Evolutionary conservation across 805 yeast genomes (phyloP).

Genomic region (Ogataea ganodermae): DNA sequence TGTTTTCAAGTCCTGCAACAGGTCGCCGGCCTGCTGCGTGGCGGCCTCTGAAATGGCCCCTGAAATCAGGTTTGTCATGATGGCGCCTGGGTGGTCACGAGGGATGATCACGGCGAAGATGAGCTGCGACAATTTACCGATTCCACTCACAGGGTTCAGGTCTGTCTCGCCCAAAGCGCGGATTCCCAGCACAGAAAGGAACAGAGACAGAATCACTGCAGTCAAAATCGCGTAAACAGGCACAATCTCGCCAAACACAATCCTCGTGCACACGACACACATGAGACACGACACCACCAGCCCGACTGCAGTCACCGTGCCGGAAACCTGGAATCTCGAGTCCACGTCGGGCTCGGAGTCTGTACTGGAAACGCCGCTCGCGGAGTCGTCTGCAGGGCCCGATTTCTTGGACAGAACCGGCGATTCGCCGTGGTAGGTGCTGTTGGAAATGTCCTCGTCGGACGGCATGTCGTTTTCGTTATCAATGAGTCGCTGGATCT

Average conservation of each 20-base stretch:
- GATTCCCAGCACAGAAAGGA: slow-evolving; percentile 83
- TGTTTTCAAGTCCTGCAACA: slow-evolving; percentile 96
- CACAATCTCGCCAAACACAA: slow-evolving; percentile 68
- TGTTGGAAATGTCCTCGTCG: slow-evolving; percentile 25
- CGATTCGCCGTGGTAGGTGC: slow-evolving; percentile 27
- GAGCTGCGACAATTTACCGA: slow-evolving; percentile 90
- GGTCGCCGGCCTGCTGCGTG: slow-evolving; percentile 98
- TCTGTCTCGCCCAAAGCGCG: slow-evolving; percentile 97
- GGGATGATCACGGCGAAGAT: slow-evolving; percentile 84
- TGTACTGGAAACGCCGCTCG: background rate
- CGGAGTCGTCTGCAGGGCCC: background rate
- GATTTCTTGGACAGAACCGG: background rate
- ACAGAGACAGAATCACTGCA: slow-evolving; percentile 73
- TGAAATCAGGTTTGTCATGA: slow-evolving; percentile 82
- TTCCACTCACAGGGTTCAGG: slow-evolving; percentile 94
- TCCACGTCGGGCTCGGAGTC: slow-evolving; percentile 37
- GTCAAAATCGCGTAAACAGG: slow-evolving; percentile 69
- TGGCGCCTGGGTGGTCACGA: slow-evolving; percentile 71
- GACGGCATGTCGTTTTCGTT: slow-evolving; percentile 18
- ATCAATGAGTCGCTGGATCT: slow-evolving; percentile 11
- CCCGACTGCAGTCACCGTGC: slow-evolving; percentile 56
- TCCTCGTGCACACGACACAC: slow-evolving; percentile 64
- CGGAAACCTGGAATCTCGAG: slow-evolving; percentile 50
- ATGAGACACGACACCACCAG: slow-evolving; percentile 62
- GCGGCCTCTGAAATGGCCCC: slow-evolving; percentile 99